Percentiles rank a stretch among this genome's conserved stretches.
These are phyloP conservation scores for Exophiala sideris DNA, from an alignment of 2,329 filamentous ascomycete genomes.

Conservation along the genomic window DNA sequence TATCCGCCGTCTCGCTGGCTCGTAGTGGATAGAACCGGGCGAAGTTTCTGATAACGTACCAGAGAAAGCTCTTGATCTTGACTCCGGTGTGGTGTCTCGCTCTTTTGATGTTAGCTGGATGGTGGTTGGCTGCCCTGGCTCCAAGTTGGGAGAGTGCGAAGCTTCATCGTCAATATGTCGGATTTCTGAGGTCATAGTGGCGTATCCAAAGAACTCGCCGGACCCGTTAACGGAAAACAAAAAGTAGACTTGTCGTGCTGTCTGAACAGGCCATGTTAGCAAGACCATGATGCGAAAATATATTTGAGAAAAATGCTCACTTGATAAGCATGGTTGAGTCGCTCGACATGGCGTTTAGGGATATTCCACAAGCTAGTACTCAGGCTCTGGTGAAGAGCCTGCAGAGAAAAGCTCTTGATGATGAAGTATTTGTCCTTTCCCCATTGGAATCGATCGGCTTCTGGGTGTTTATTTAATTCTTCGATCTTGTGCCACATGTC, in stretches of 20 bases:
- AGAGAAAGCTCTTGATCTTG: conserved; percentile 6
- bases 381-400: conserved; percentile 19
- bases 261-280: conserved; percentile 1
- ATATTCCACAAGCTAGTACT: conserved; percentile 15
- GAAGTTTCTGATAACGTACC: conserved; percentile 11
- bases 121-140: not conserved
- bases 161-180: not conserved
- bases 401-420: conserved; percentile 18
- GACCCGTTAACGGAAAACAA: conserved; percentile 22
- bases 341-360: conserved; percentile 17
- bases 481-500: conserved; percentile 9
- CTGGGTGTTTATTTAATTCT: conserved; percentile 16
- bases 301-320: not conserved
- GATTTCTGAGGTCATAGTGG: conserved; percentile 18
- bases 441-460: conserved; percentile 10
- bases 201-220: conserved; percentile 17
- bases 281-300: not conserved
- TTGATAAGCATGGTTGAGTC: conserved; percentile 20
- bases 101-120: not conserved
- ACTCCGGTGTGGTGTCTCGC: not conserved
- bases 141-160: not conserved
- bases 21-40: conserved; percentile 15
- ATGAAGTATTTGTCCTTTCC: conserved; percentile 21
- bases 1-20: conserved; percentile 15
- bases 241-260: conserved; percentile 16